A percentile compares a stretch with the other conserved stretches of the same genome.
Conservation (phyloP, 306 rosid species). For the Lathyrus sativus region DNA sequence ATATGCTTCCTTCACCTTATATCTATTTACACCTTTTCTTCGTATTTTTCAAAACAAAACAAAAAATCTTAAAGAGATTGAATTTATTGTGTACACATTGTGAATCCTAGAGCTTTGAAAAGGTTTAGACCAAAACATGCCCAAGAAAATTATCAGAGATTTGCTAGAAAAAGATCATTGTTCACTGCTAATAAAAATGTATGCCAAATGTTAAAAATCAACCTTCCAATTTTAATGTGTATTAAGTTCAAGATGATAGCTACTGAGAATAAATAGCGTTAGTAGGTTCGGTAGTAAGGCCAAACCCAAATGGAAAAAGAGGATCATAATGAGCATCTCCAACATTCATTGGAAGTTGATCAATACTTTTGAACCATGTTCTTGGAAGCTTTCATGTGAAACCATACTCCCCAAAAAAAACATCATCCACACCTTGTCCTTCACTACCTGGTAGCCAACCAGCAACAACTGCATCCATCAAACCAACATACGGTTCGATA, state of each 20-base stretch:
- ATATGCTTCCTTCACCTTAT: too few species aligned
- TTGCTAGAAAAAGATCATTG: background rate
- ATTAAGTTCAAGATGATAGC: constrained; percentile 8
- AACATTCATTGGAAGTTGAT: constrained; percentile 56
- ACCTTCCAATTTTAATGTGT: constrained; percentile 4
- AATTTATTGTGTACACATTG: background rate
- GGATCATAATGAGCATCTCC: constrained; percentile 57
- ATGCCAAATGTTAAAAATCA: constrained; percentile 18
- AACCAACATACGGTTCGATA: constrained; percentile 45
- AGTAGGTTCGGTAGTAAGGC: constrained; percentile 46
- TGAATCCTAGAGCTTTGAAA: background rate
- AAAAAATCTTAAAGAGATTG: too few species aligned
- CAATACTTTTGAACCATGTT: constrained; percentile 59
- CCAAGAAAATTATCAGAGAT: too few species aligned
- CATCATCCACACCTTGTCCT: constrained; percentile 59
- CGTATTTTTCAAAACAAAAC: too few species aligned
- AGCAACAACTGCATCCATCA: constrained; percentile 51
- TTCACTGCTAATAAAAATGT: background rate
- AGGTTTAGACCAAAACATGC: background rate
- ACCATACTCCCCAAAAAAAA: constrained; percentile 52
- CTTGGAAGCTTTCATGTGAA: constrained; percentile 54
- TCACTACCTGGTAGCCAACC: constrained; percentile 59
- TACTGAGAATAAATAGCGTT: constrained; percentile 35
- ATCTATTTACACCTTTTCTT: too few species aligned
- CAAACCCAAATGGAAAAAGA: constrained; percentile 56